These are phyloP conservation scores for Aspergillus campestris DNA, from an alignment of 495 filamentous ascomycete species.

Conservation along the genomic window DNA sequence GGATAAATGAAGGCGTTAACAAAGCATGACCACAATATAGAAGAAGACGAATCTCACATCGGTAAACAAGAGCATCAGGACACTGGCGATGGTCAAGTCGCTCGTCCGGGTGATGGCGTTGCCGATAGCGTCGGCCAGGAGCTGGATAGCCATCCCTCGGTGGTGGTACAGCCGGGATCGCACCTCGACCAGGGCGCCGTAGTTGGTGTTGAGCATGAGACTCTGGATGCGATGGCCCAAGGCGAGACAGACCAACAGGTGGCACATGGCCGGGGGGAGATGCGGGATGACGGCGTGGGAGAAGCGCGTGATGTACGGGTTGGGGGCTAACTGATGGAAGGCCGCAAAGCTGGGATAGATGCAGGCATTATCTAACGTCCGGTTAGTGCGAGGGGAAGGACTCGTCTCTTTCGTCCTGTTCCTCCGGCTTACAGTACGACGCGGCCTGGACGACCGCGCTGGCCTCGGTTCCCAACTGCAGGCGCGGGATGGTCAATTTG, in stretches of 20 bases:
- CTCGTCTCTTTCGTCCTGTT: not conserved
- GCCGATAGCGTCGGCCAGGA: slow-evolving; percentile 14
- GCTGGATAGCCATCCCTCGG: slow-evolving; percentile 21
- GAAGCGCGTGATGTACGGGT: not conserved
- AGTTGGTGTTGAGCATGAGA: not conserved
- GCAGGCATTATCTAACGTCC: not conserved
- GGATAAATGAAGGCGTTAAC: slow-evolving; percentile 8
- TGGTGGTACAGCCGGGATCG: slow-evolving; percentile 15
- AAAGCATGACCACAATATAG: slow-evolving; percentile 8
- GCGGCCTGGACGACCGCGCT: not conserved
- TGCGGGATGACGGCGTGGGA: not conserved
- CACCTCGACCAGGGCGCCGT: slow-evolving; percentile 4
- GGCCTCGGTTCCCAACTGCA: too few species aligned
- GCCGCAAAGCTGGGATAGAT: not conserved
- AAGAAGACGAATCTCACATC: not conserved
- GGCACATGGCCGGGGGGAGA: slow-evolving; percentile 15
- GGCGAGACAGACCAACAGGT: slow-evolving; percentile 20
- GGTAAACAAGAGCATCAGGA: slow-evolving; percentile 1
- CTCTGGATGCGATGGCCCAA: slow-evolving; percentile 22
- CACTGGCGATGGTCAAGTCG: slow-evolving; percentile 14
- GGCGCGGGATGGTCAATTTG: too few species aligned
- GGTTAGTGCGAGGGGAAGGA: not conserved
- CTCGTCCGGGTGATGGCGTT: slow-evolving; percentile 4
- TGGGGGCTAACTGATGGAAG: not conserved
- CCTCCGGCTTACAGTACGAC: not conserved